A percentile compares a stretch with the other conserved stretches of the same genome.
Conservation (phyloP, 768 basidiomycete species). For the Udeniomyces megalosporus region DNA sequence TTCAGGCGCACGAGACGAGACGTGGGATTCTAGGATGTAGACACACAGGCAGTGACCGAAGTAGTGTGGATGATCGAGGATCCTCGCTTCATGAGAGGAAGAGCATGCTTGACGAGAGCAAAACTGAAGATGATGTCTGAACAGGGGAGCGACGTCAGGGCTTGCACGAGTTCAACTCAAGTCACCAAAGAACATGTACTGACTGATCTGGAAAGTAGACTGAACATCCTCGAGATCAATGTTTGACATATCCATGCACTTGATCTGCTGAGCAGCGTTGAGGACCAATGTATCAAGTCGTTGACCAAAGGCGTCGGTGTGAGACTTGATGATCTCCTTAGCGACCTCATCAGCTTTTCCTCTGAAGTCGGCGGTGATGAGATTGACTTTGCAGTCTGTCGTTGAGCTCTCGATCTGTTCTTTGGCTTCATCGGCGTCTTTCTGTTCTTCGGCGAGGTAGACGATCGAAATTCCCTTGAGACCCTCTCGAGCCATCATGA, state of each 20-base stretch:
- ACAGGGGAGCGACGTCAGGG: background rate
- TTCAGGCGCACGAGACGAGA: slow-evolving; percentile 15
- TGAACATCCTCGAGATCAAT: slow-evolving; percentile 41
- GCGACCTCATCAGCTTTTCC: slow-evolving; percentile 31
- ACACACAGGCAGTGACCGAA: slow-evolving; percentile 38
- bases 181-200: background rate
- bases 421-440: slow-evolving; percentile 41
- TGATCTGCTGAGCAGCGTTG: slow-evolving; percentile 33
- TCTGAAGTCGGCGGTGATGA: slow-evolving; percentile 32
- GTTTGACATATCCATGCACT: slow-evolving; percentile 35
- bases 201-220: slow-evolving; percentile 35
- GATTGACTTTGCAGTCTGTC: too few relatives aligned
- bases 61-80: slow-evolving; percentile 47
- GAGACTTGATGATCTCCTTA: slow-evolving; percentile 37
- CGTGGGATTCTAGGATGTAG: background rate
- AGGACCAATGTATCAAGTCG: slow-evolving; percentile 45
- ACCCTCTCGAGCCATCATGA: slow-evolving; percentile 33
- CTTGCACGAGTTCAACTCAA: too few relatives aligned
- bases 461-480: slow-evolving; percentile 31
- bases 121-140: slow-evolving; percentile 44
- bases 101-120: slow-evolving; percentile 40
- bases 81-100: slow-evolving; percentile 46
- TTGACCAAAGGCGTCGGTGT: slow-evolving; percentile 32
- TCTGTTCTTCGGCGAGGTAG: slow-evolving; percentile 43
- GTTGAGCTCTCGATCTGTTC: slow-evolving; percentile 36